phyloP scores from a whole-genome alignment of 805 yeast genomes.

The Isabelozyma gotoi region DNA sequence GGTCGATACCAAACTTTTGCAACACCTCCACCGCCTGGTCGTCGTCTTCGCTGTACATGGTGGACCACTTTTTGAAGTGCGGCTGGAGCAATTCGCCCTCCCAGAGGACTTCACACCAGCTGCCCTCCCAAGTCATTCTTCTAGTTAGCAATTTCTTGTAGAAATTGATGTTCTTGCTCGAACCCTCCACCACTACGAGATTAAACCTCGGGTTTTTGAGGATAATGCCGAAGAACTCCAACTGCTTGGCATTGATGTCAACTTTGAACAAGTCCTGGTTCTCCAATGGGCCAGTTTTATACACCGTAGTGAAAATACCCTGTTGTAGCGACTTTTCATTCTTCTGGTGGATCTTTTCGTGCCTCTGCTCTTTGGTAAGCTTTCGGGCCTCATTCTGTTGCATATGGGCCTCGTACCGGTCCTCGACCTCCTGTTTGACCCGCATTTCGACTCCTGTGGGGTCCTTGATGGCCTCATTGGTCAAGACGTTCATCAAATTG shows the following conservation, averaged over 20 bases:
- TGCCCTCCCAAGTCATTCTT: conserved; percentile 71
- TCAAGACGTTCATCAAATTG: conserved; percentile 82
- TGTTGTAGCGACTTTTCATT: conserved; percentile 46
- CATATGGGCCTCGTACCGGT: conserved; percentile 59
- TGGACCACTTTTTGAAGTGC: conserved; percentile 69
- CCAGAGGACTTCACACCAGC: conserved; percentile 60
- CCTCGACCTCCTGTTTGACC: conserved; percentile 68
- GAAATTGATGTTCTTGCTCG: conserved; percentile 56
- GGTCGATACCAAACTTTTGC: conserved; percentile 51
- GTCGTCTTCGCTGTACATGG: conserved; percentile 51
- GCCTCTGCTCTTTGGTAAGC: conserved; percentile 56
- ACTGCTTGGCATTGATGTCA: conserved; percentile 77
- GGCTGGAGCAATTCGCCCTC: conserved; percentile 59
- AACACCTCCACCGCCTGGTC: conserved; percentile 52
- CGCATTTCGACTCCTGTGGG: conserved; percentile 82
- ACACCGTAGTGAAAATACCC: conserved; percentile 61
- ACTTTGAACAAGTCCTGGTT: conserved; percentile 72
- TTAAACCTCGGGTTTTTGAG: conserved; percentile 46
- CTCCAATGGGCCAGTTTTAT: conserved; percentile 49
- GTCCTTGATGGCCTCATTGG: conserved; percentile 82
- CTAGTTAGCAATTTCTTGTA: conserved; percentile 59
- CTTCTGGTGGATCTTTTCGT: conserved; percentile 48
- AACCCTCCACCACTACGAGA: conserved; percentile 75
- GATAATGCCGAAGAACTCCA: conserved; percentile 63
- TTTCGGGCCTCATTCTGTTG: conserved; percentile 61